These are phyloP conservation scores for Globisporangium irregulare DNA, from an alignment of 352 stramenopile genomes.

Conservation along the genomic window DNA sequence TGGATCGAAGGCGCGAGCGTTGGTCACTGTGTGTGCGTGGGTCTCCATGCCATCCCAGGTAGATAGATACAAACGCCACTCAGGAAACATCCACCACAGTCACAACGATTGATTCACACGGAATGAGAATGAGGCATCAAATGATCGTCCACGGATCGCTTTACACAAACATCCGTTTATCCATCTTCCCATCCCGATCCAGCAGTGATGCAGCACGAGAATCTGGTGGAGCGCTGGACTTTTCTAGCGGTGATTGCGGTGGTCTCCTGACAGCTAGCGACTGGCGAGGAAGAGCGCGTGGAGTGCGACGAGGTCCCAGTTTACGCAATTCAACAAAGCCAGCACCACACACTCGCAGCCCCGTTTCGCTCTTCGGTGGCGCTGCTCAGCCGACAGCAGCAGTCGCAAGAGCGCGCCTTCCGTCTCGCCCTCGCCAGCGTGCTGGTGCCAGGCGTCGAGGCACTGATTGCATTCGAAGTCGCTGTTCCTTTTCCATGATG, in stretches of 20 bases:
- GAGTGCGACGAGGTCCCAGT: background rate
- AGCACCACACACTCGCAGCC: background rate
- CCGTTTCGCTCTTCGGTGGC: background rate
- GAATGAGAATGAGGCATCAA: too few relatives aligned
- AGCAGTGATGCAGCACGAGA: background rate
- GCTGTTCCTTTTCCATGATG: background rate
- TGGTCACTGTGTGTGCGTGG: background rate
- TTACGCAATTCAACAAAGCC: background rate
- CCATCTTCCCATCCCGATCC: background rate
- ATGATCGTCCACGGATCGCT: background rate
- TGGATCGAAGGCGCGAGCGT: background rate
- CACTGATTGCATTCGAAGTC: background rate
- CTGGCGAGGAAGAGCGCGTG: background rate
- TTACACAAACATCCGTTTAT: background rate
- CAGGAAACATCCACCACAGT: background rate
- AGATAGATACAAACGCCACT: background rate
- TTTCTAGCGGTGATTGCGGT: background rate
- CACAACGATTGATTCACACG: background rate
- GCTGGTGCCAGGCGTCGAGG: background rate
- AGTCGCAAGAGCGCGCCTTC: background rate
- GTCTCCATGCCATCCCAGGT: background rate
- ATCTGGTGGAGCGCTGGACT: background rate
- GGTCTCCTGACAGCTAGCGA: background rate
- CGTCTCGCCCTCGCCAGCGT: background rate
- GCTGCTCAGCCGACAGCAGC: background rate